Evolutionary conservation across 1,139 yeast genomes (phyloP), one percentile per base, ranked within the genome.

Genomic region (Yamadazyma jaroonii): DNA sequence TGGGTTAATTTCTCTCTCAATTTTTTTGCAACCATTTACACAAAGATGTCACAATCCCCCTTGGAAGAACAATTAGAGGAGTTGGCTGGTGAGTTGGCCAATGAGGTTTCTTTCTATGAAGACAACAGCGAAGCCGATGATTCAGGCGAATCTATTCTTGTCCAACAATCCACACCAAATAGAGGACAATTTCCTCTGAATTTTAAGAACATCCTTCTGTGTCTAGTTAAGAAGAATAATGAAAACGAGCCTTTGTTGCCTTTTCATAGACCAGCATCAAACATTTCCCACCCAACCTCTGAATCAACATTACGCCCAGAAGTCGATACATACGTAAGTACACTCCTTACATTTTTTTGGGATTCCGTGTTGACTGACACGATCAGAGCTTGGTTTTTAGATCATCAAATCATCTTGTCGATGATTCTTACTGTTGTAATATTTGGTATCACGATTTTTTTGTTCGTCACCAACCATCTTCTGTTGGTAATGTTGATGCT

Each of bases 391-490:
- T 42, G 35, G 27, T 17, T 45, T 1, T 10, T 24, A 1, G 12
- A 34, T 14, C 30, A 36, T 23, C 38, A 31, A 25, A 27, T 38
- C 6, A 21, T 36, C 2, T 10, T 47, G 6, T 38, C 45, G 28
- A 31, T 40, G 9, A 21, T 43, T 12, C 14, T 45, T 4, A 15
- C 39, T 6, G 26, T 46, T 9, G 25, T 50, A n/a, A 17, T 37
- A 2, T 32, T 42, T 9, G 20, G 31, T 9, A 27, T 43, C 13
- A 23, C 43, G 27, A 15, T 6, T 9, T 35, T 33, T 6, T 40
- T 52, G 13, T 52, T 37, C 31, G 44, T 38, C 12, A 55, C 60
- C 6, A 62, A 57, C 1, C 45, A 57, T 30, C 36, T 52, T 11
- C 38, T 29, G 8, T 30, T 35, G 9, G 42, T 52, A 15, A 6